Evolutionary conservation across 2,329 filamentous ascomycete genomes (phyloP).

Genomic region (Aspergillus neoniger): DNA sequence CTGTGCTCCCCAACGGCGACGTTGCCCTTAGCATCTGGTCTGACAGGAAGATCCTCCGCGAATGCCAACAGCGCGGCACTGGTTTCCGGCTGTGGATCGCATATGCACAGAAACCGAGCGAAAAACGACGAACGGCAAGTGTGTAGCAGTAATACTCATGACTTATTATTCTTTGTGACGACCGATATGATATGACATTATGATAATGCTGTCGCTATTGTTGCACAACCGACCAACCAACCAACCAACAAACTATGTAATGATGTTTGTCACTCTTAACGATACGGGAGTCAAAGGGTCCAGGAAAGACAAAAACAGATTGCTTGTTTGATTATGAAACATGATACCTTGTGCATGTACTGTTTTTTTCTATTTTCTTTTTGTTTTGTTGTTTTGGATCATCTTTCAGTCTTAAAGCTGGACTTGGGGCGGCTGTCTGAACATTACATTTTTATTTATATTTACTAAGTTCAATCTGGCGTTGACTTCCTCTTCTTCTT

Average conservation of each 20-base stretch:
- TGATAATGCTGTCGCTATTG: not conserved
- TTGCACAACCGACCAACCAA: not conserved
- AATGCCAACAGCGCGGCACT: constrained; percentile 84
- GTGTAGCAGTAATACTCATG: constrained; percentile 27
- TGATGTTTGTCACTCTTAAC: not conserved
- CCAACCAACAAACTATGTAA: not conserved
- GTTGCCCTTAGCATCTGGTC: constrained; percentile 72
- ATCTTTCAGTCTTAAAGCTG: not conserved
- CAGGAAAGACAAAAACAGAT: constrained; percentile 9
- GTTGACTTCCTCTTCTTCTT: not conserved
- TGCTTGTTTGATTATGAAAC: not conserved
- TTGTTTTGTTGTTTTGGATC: not conserved
- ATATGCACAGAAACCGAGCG: constrained; percentile 76
- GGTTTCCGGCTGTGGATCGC: constrained; percentile 90
- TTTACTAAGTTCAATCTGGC: not conserved
- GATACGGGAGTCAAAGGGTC: not conserved
- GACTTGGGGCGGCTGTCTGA: constrained; percentile 20
- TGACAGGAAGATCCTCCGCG: constrained; percentile 71
- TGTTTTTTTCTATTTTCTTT: constrained; percentile 7
- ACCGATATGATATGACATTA: not conserved
- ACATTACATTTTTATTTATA: constrained; percentile 5
- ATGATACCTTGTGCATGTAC: constrained; percentile 10
- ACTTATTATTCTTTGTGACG: not conserved
- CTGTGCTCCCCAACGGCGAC: constrained; percentile 53
- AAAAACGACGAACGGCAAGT: constrained; percentile 48